Evolutionary conservation across 257 asterid species (phyloP), one percentile per base, ranked within the genome.

Genomic region (Ophiorrhiza pumila): DNA sequence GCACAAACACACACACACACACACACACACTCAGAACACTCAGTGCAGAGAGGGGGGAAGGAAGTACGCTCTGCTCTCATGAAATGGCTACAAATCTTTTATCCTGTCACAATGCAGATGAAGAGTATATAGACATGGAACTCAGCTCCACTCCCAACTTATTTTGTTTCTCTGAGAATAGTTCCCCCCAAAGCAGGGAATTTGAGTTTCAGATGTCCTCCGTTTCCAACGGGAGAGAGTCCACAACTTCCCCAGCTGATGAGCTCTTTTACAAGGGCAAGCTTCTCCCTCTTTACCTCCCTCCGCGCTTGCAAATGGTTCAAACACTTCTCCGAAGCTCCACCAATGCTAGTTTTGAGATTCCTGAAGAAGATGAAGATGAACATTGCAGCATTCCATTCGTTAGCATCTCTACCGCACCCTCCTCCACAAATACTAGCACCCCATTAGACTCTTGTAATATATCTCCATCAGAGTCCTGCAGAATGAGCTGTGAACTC

Each of bases 261-360:
- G 95, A 91, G 63, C 97, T 94, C 76, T 94, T 94, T 78, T 85
- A 83, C 90, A 88, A 89, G 22, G 98, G 98, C 63, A 86, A 82
- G 27, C 97, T 91, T 80, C 91, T 91, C 74, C 98, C 98, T 6
- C 98, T 94, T 69, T 85, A 85, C 80, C 87, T 83, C 84, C 91
- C 86, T 32, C 89, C 96, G 2, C 83, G 93, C 78, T 79, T 84
- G 71, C 85, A 81, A 58, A 85, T 88, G 95, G 87, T 86, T 50
- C 81, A 76, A n/a, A 83, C 80, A 35, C 87, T 84, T 73, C 84
- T 78, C 46, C 37, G 75, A 50, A 45, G 66, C 72, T 60, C 72
- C 84, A 73, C 61, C 84, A 74, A n/a, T 72, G 55, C 47, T 9
- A 65, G 53, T 57, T 58, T 68, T n/a, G 53, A 68, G 46, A 17